Evolutionary conservation across 176 grass and related monocot species (phyloP).

Genomic region (Carex kokanica): DNA sequence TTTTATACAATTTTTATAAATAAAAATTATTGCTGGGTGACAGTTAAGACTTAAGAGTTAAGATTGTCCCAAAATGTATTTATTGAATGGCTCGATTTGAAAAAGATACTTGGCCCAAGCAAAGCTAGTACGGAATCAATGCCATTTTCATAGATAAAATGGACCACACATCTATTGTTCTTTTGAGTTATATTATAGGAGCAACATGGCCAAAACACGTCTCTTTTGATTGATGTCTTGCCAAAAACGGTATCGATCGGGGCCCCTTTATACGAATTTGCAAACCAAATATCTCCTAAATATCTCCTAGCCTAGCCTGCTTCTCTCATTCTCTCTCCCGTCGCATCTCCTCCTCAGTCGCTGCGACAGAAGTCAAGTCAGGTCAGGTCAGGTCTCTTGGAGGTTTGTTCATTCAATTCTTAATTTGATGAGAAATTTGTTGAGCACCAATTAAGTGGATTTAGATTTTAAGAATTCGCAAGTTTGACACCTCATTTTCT

Average conservation of each 20-base stretch:
- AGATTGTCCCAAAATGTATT: too few species aligned
- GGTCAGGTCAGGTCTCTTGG: too few species aligned
- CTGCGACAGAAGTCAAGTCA: neutral
- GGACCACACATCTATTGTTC: too few species aligned
- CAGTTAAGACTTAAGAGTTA: too few species aligned
- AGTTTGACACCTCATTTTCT: neutral
- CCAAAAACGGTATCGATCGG: neutral
- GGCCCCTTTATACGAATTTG: neutral
- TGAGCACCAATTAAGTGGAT: neutral
- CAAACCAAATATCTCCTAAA: neutral
- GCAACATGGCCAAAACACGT: neutral
- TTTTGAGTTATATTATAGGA: too few species aligned
- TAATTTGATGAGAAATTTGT: neutral
- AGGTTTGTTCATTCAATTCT: neutral
- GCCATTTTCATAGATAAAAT: too few species aligned
- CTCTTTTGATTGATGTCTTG: neutral
- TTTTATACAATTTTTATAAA: too few species aligned
- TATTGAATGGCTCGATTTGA: too few species aligned
- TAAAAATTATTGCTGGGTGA: too few species aligned
- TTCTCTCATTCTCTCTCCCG: neutral
- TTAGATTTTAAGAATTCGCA: neutral
- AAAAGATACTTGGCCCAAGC: too few species aligned
- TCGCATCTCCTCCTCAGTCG: neutral
- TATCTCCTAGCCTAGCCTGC: neutral
- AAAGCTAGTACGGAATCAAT: too few species aligned